A percentile compares a stretch with the other conserved stretches of the same genome.
phyloP scores from a whole-genome alignment of 78 protist species.

The Blattamonas nauphoetae region DNA sequence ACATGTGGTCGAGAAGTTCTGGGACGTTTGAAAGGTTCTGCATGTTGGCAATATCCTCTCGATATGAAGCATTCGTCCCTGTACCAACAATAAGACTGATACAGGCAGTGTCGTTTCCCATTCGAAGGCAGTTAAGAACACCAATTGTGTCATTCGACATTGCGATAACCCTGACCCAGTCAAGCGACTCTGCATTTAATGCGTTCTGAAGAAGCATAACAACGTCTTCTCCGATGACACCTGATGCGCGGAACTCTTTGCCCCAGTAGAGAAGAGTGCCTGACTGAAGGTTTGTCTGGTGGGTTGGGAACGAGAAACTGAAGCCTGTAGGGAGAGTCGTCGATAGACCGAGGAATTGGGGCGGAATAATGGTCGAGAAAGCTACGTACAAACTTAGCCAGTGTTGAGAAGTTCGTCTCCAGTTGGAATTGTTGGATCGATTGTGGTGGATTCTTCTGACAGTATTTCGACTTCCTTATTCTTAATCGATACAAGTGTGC shows the following conservation, averaged over 20 bases:
- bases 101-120: neutral
- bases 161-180: neutral
- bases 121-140: neutral
- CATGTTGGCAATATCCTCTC: neutral
- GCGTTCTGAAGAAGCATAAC: neutral
- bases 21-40: neutral
- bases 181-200: neutral
- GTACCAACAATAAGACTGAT: neutral
- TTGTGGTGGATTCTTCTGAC: neutral
- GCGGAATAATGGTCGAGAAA: neutral
- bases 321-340: neutral
- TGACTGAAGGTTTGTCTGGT: neutral
- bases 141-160: conserved; percentile 1
- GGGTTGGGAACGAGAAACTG: neutral
- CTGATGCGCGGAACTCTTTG: neutral
- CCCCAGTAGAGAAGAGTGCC: conserved; percentile 1
- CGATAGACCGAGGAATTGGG: neutral
- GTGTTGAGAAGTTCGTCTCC: neutral
- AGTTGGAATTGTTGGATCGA: neutral
- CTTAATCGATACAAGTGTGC: neutral
- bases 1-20: neutral
- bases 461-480: neutral
- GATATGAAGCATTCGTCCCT: conserved; percentile 2
- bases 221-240: neutral
- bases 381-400: neutral